Evolutionary conservation across 2,329 filamentous ascomycete species (phyloP).

Genomic region (Exophiala mesophila): DNA sequence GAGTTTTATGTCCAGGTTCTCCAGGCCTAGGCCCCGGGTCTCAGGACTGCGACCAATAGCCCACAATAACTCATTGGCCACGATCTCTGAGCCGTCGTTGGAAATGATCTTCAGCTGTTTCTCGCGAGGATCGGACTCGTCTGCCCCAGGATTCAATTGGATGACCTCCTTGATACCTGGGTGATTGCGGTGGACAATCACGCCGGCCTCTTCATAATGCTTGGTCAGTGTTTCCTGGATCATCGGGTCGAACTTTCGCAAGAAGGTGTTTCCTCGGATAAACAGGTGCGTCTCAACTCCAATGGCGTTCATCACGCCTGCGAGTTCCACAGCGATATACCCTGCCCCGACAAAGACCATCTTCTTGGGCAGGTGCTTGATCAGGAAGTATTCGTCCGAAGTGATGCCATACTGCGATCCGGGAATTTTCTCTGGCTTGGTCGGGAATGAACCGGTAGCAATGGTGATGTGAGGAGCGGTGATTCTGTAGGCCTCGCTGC

Average conservation of each 20-base stretch:
- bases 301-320: conserved; percentile 46
- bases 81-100: conserved; percentile 40
- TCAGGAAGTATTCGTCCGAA: conserved; percentile 49
- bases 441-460: conserved; percentile 45
- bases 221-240: conserved; percentile 49
- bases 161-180: conserved; percentile 45
- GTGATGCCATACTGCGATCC: conserved; percentile 48
- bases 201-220: conserved; percentile 46
- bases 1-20: conserved; percentile 40
- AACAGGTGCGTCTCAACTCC: conserved; percentile 49
- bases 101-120: conserved; percentile 43
- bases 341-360: conserved; percentile 48
- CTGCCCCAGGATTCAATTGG: conserved; percentile 32
- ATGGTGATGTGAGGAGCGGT: conserved; percentile 46
- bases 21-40: conserved; percentile 39
- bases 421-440: conserved; percentile 37
- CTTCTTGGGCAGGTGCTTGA: conserved; percentile 48
- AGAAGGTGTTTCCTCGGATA: conserved; percentile 44
- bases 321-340: conserved; percentile 49
- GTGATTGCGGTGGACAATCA: conserved; percentile 45
- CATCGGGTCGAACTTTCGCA: conserved; percentile 51
- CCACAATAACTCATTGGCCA: conserved; percentile 49
- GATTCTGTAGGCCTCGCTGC: conserved; percentile 35
- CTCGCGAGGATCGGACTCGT: conserved; percentile 42
- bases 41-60: conserved; percentile 46